Evolutionary conservation across 345 rosid species (phyloP), one percentile per base, ranked within the genome.

Genomic region (Eucalyptus pauciflora): DNA sequence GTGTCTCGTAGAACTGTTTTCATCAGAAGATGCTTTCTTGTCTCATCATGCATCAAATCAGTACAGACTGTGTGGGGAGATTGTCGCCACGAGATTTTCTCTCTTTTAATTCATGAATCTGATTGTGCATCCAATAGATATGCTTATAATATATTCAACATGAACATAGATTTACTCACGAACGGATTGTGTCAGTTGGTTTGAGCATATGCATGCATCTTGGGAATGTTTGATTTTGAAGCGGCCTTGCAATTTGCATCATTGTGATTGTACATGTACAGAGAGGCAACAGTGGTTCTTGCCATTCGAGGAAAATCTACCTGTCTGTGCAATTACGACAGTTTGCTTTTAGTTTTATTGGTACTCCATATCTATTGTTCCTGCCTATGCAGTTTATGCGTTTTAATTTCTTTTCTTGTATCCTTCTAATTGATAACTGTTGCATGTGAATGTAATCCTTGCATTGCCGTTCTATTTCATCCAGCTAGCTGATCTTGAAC

Each of bases 401-500:
- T 52, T 52, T 52, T 52, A 52, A 52, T 52, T 52, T 52, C 5
- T 41, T 41, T 25, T 56, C 54, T 48, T n/a, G 41, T 24, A 37
- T 58, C 31, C 41, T 87, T 41, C 46, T 62, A 10, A 41, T 24
- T 87, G 31, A 20, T 64, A 51, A 29, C 46, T 58, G 76, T 25
- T 62, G 88, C 49, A 13, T 87, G 31, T 29, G 1, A 24, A 54
- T 29, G 13, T 87, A 31, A 41, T 45, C 14, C 33, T 25, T 58
- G 49, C 76, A 43, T 87, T 87, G 50, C 52, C 16, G 1, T 87
- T 64, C 83, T 64, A n/a, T 43, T 41, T 43, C 33, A 27, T 90
- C 48, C 89, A 96, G 99, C 93, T 96, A 71, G 97, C 97, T 50
- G 95, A 97, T 18, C 89, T 95, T 93, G 99, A 98, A 89, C 62